Base-by-base conservation (phyloP, 805 yeast species). In the Saccharomycopsis sp. region DNA sequence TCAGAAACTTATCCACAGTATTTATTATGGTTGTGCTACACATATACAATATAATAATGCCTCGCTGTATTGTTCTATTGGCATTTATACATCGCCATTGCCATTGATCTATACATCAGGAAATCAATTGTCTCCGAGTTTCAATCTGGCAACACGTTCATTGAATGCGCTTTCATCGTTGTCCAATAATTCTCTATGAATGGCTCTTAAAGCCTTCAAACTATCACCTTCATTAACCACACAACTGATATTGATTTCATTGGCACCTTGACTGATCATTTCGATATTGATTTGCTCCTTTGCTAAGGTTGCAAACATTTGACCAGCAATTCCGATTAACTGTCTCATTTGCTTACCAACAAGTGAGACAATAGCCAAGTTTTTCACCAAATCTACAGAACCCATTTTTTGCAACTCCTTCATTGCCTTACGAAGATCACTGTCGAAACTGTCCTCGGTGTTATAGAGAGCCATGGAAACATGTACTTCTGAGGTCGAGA, bases 281-380 rank as follows among this genome's bases (percentile, higher is more conserved):
- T 94, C 99, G 66, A 94, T 90, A 73, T 94, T 94, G 69, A 94
- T 87, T 52, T 82, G 81, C 67, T 93, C 96, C 68, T 89, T 92
- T 5, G 98, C 97, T 65, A 94, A 77, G 1, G 96, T 89, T 66
- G 91, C 85, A 76, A 94, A 94, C 97, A 93, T 93, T 64, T 90
- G 86, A 53, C 97, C 97, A 0, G 99, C 99, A 69, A 90, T 92
- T 69, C 99, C 99, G 61, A 94, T 89, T 70, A 87, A 82, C 70
- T 92, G 97, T 69, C 91, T 91, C 98, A 94, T 93, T 71, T 93
- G 96, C 68, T 89, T 91, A 50, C 99, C 99, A 55, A 94, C 98
- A 58, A 94, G 79, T 1, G 97, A 91, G 34, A 94, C 87, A 69
- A 94, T 94, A 64, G 97, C 85, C 86, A 94, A 83, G 63, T 86